These are phyloP conservation scores for Candida vartiovaarae DNA, from an alignment of 805 yeast genomes.

Conservation along the genomic window DNA sequence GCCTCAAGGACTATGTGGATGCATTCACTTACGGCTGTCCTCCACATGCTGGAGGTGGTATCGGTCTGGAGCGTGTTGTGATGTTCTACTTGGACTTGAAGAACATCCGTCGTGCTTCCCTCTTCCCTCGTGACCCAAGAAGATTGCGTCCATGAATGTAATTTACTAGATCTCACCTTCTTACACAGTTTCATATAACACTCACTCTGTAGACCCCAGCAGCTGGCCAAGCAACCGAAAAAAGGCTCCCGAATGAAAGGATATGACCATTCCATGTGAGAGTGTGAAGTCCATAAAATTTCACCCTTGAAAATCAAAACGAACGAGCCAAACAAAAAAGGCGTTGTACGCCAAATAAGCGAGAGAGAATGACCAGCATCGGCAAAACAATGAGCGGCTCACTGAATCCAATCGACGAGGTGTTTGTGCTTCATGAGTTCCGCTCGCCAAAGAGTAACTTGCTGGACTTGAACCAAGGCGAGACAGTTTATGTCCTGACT, in stretches of 20 bases:
- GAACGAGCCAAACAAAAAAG: too few species aligned
- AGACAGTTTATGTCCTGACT: conserved; percentile 59
- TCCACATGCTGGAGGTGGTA: conserved; percentile 99
- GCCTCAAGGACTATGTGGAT: conserved; percentile 84
- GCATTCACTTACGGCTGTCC: conserved; percentile 94
- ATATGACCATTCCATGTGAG: too few species aligned
- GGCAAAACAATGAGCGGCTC: neutral
- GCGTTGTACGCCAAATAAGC: too few species aligned
- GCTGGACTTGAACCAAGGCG: conserved; percentile 54
- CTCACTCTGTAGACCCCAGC: neutral
- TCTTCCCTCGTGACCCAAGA: conserved; percentile 98
- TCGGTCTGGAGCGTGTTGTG: conserved; percentile 96
- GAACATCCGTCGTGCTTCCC: conserved; percentile 96
- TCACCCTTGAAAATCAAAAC: too few species aligned
- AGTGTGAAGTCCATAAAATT: too few species aligned
- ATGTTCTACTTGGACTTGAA: conserved; percentile 97
- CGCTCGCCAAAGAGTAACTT: conserved; percentile 45
- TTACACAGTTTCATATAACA: neutral
- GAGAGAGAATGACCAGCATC: too few species aligned
- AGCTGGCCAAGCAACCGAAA: too few species aligned
- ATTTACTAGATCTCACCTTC: too few species aligned
- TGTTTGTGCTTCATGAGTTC: conserved; percentile 50
- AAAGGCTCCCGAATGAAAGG: too few species aligned
- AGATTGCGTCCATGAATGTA: conserved; percentile 70
- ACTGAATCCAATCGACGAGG: conserved; percentile 42